Evolutionary conservation across 2,329 filamentous ascomycete species (phyloP), one percentile per base, ranked within the genome.

Genomic region (Cylindrodendrum hubeiense): DNA sequence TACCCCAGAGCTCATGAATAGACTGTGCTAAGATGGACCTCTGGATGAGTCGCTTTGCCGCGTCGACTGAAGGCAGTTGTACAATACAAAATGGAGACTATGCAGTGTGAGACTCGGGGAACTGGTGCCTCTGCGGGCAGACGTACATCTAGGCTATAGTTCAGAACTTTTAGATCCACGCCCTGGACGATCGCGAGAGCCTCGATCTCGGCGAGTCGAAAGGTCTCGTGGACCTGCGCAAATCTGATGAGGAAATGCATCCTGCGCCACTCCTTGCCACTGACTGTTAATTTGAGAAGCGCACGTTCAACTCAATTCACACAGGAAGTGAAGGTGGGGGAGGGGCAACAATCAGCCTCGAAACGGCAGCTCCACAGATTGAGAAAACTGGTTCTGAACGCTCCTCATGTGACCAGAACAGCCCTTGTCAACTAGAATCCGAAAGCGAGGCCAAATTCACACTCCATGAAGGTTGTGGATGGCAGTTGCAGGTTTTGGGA

Each of bases 181-280:
- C 85, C 85, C 60, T 90, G 87, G 5, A 95, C 78, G 10, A 89
- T 82, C 4, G 94, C 94, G 21, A 99, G 84, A 24, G 96, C 90
- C 75, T 95, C 84, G 15, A 97, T 87, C 79, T 99, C 96, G 3
- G 95, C 89, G 60, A 90, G 85, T 41, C 95, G 91, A 78, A 99
- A 99, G n/a, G 89, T 91, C 82, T 98, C 94, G 79, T 98, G 95
- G 63, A 88, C 85, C 80, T 98, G 96, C 47, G 91, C 92, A 77
- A 98, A 94, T 73, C 95, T 93, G 69, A 99, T 90, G 65, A 99
- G 86, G 76, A 93, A 98, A 67, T 97, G 89, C 89, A 90, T 90
- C 34, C 58, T 66, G 55, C 37, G 33, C 30, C 52, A 46, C n/a
- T 64, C 26, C 22, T 21, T 33, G 21, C 44, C 39, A 57, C 34